Base-by-base conservation (phyloP, 306 rosid species). In the Trichosanthes cucumerina region DNA sequence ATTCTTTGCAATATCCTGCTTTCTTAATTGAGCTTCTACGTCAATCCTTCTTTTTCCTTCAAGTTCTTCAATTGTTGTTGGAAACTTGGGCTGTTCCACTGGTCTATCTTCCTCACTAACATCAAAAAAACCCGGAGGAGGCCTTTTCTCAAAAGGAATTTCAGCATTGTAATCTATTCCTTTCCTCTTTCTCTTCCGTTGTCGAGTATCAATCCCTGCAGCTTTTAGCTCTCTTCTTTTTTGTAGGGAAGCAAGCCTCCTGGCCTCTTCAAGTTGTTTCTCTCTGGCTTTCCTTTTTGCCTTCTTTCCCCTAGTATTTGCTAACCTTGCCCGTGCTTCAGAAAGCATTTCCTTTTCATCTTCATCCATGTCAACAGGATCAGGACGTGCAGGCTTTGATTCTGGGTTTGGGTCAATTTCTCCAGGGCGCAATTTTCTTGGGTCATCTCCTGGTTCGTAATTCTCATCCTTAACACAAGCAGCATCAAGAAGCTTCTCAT, bases 281-380 rank as follows among this genome's bases (percentile, higher is more conserved):
- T 93, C 98, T 79, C 98, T 86, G 41, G 98, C 98, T 83, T 93
- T 93, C 83, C 98, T 86, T 76, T 93, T 93, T 1, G 98, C 98
- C 85, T 93, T 93, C 84, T 93, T 91, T 1, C 97, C 98, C 80
- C 94, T 93, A 0, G 98, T 93, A 79, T 93, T 93, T 21, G 97
- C 98, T 80, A 93, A 86, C 85, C 98, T 85, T 68, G 98, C 98
- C 34, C 98, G 91, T 9, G 98, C 98, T 83, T 93, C 98, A 0
- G 98, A 93, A 86, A 93, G 93, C 98, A 93, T 93, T 84, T 93
- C 98, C 83, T 93, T 93, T 89, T 93, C 98, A 78, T 93, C 98
- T 90, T 93, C 98, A 70, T 93, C 98, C 98, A 91, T 93, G 83
- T 93, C 98, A 79, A 93, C 96, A 23, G 98, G 98, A 79, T 93